These are phyloP conservation scores for Talaromyces trachyspermus DNA, from an alignment of 495 filamentous ascomycete species.

Conservation along the genomic window DNA sequence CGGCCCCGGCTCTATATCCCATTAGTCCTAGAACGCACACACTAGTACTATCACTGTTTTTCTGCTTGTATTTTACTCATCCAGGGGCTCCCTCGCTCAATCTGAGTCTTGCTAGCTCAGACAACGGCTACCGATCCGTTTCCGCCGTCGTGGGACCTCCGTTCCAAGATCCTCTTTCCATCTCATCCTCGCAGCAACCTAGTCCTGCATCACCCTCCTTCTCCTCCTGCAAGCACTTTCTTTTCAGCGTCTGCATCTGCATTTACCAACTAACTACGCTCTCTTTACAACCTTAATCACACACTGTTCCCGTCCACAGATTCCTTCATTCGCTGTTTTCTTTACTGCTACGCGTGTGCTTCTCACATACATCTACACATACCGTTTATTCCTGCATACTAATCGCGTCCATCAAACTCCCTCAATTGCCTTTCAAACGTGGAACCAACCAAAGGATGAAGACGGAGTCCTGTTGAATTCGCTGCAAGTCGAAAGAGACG, in stretches of 20 bases:
- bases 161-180: constrained; percentile 27
- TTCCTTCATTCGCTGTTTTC: background rate
- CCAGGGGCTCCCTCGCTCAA: constrained; percentile 35
- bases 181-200: constrained; percentile 13
- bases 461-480: constrained; percentile 4
- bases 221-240: constrained; percentile 3
- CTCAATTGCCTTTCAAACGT: background rate
- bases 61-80: constrained; percentile 22
- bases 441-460: constrained; percentile 8
- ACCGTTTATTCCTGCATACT: background rate
- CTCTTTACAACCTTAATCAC: too few species aligned
- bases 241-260: too few species aligned
- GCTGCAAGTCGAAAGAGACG: background rate
- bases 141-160: constrained; percentile 33
- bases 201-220: constrained; percentile 11
- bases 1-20: constrained; percentile 26
- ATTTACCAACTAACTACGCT: too few species aligned
- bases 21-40: constrained; percentile 17
- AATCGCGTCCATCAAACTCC: constrained; percentile 3
- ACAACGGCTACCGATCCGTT: constrained; percentile 28
- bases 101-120: constrained; percentile 24
- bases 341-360: background rate
- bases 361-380: too few species aligned
- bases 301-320: too few species aligned
- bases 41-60: background rate